phyloP scores from a whole-genome alignment of 2,329 filamentous ascomycete genomes.

The Aspergillus costaricaensis region DNA sequence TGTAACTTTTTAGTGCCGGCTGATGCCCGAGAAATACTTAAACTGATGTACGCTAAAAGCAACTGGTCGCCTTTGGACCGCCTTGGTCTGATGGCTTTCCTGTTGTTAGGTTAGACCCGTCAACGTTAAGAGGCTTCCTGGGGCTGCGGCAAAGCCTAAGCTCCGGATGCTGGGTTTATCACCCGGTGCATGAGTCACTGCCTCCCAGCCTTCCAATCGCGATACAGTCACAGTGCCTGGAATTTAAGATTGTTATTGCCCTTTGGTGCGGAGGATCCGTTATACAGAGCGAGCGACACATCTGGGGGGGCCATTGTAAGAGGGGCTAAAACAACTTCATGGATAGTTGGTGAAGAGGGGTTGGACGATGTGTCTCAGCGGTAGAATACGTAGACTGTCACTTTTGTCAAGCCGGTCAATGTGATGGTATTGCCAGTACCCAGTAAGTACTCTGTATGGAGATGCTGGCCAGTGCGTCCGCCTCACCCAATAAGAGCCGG shows the following conservation, averaged over 20 bases:
- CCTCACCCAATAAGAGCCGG: not conserved
- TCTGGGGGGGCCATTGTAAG: not conserved
- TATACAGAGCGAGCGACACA: not conserved
- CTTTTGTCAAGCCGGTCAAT: not conserved
- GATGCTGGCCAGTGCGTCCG: constrained; percentile 10
- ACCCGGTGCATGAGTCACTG: not conserved
- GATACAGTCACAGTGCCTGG: not conserved
- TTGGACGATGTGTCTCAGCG: not conserved
- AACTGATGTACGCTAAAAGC: not conserved
- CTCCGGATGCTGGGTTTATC: not conserved
- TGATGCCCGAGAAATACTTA: not conserved
- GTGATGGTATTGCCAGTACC: not conserved
- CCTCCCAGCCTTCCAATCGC: not conserved
- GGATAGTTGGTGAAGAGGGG: not conserved
- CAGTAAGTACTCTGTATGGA: not conserved
- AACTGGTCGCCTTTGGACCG: not conserved
- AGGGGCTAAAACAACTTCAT: not conserved
- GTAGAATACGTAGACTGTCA: constrained; percentile 1
- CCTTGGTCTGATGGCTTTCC: not conserved
- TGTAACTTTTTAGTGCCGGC: not conserved
- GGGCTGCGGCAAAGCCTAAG: too few relatives aligned
- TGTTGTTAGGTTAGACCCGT: not conserved
- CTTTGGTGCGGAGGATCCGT: not conserved
- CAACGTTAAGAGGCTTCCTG: too few relatives aligned
- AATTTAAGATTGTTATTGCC: not conserved